Base-by-base conservation (phyloP, 441 rosid species). In the Gossypium gossypioides region DNA sequence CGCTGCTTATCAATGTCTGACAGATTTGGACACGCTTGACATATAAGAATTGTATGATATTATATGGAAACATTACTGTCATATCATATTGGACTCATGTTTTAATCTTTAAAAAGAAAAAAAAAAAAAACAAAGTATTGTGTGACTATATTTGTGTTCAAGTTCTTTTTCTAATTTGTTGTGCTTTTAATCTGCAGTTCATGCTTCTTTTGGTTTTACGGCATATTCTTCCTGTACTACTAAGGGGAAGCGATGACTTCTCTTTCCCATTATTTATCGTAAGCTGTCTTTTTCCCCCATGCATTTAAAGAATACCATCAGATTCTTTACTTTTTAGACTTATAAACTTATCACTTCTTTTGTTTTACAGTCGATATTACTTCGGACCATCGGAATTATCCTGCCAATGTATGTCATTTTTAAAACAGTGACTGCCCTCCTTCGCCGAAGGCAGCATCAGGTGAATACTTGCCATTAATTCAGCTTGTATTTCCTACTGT, bases 151-250 rank as follows among this genome's bases (percentile, higher is more conserved):
- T 50, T 4, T 50, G 19, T 50, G 21, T 50, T 50, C 2, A 10
- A 5, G 46, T 40, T 40, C 46, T 21, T 56, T 56, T 56, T 56
- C 32, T 25, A 57, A 56, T 13, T 57, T 40, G 4, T 15, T 15
- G 2, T 75, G 32, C 73, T 68, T 74, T 50, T 29, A 21, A 15
- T 73, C 48, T 81, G 88, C 91, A 93, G 98, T 88, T 93, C 72
- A 85, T 87, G 91, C 75, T 89, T 79, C 96, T 93, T 74, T 80
- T 93, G 78, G 76, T 91, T 78, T 76, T 90, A 46, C 76, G 98
- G 70, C 95, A 91, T 66, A 74, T 95, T 6, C 95, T 93, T 13
- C 97, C 97, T 0, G 63, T 85, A 77, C 40, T 93, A 44, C 86
- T 88, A 52, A 72, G 71, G 13, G 84, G 82, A 71, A 72, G 77